Conservation (phyloP, 768 basidiomycete genomes). For the Macrolepiota albuminosa region DNA sequence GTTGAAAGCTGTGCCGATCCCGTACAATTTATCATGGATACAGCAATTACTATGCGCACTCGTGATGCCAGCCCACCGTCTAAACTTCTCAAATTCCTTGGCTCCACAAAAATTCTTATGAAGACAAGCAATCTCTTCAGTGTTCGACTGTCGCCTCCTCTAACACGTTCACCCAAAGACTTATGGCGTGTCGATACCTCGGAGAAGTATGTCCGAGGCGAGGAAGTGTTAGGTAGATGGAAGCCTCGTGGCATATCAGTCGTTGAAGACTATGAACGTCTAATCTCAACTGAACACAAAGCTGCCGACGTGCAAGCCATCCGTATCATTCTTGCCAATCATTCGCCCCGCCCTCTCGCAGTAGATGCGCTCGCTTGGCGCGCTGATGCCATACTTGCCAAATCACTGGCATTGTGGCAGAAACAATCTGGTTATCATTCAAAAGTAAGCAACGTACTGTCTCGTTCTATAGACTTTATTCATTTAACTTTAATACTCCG, state of each 20-base stretch:
- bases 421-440: slow-evolving; percentile 72
- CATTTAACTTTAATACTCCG: slow-evolving; percentile 13
- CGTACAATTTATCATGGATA: slow-evolving; percentile 84
- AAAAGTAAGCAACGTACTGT: slow-evolving; percentile 45
- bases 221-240: slow-evolving; percentile 81
- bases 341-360: slow-evolving; percentile 43
- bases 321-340: slow-evolving; percentile 64
- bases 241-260: slow-evolving; percentile 84
- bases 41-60: slow-evolving; percentile 77
- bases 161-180: slow-evolving; percentile 83
- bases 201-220: slow-evolving; percentile 91
- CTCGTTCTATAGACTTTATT: neutral
- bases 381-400: slow-evolving; percentile 57
- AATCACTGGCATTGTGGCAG: slow-evolving; percentile 78
- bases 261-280: slow-evolving; percentile 77
- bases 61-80: slow-evolving; percentile 85
- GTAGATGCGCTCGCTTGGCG: slow-evolving; percentile 61
- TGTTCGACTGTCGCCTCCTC: slow-evolving; percentile 74
- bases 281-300: slow-evolving; percentile 66
- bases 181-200: slow-evolving; percentile 94
- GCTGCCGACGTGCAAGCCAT: slow-evolving; percentile 91
- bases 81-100: slow-evolving; percentile 70
- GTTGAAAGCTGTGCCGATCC: slow-evolving; percentile 85
- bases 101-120: slow-evolving; percentile 68
- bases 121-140: slow-evolving; percentile 84